A percentile compares a stretch with the other conserved stretches of the same genome.
Evolutionary conservation across 2,329 filamentous ascomycete genomes (phyloP).

Genomic region (Dactylella cylindrospora): DNA sequence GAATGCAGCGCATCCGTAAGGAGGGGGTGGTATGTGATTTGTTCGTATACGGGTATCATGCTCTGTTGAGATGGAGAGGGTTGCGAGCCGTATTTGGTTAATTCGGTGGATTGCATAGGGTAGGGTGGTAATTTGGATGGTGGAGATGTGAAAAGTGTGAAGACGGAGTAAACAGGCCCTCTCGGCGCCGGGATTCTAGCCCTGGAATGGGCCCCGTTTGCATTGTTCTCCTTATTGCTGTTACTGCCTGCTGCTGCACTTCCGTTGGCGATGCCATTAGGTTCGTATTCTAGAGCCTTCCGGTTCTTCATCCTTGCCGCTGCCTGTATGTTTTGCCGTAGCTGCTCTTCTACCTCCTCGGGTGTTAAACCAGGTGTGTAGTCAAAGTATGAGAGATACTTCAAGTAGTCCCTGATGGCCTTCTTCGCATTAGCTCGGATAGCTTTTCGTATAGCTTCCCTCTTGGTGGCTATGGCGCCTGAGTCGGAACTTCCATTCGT

Average conservation of each 20-base stretch:
- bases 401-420: constrained; percentile 71
- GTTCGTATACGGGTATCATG: constrained; percentile 59
- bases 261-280: constrained; percentile 21
- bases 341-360: constrained; percentile 52
- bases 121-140: constrained; percentile 69
- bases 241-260: constrained; percentile 1
- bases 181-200: constrained; percentile 50
- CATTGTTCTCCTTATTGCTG: constrained; percentile 7
- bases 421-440: constrained; percentile 75
- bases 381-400: constrained; percentile 72
- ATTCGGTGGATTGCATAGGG: constrained; percentile 53
- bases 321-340: constrained; percentile 38
- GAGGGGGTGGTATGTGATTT: constrained; percentile 77
- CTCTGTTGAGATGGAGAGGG: constrained; percentile 51
- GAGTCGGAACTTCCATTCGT: constrained; percentile 12
- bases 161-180: constrained; percentile 59
- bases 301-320: constrained; percentile 23
- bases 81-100: constrained; percentile 50
- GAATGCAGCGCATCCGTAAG: constrained; percentile 77
- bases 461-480: constrained; percentile 48
- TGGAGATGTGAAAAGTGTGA: constrained; percentile 69
- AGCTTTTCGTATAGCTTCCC: constrained; percentile 65
- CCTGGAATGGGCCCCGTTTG: constrained; percentile 48
- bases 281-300: constrained; percentile 41
- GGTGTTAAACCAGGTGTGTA: constrained; percentile 72